Evolutionary conservation across 2,329 filamentous ascomycete species (phyloP), one percentile per base, ranked within the genome.

Genomic region (Elsinoe perseae): DNA sequence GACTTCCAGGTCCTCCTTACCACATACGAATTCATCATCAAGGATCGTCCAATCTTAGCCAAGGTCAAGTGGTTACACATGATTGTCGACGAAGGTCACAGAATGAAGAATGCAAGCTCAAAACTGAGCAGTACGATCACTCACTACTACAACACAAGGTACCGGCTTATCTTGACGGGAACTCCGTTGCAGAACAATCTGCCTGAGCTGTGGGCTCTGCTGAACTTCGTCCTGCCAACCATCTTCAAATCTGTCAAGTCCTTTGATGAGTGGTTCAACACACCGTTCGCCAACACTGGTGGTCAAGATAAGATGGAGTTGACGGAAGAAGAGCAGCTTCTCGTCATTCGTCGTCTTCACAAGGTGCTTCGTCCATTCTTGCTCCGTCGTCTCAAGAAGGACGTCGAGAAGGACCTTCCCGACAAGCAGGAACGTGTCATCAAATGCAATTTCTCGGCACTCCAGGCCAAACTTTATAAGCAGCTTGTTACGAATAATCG

Each of bases 11-110:
- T 98, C 50, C 77, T 98, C 9, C 80, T 98, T 58, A 98, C 93
- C 1, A 98, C 93, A 0, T 98, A 98, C 74, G 93, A 98, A 71
- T 98, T 97, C 75, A 95, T 98, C 73, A 98, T 98, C 81, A 98
- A 97, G 75, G 93, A 98, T 68, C 84, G 93, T 32, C 92, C 92
- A 0, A 80, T 98, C 63, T 76, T 98, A 10, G 95, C 89, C 77
- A 97, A 97, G 78, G 92, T 98, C 74, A 97, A 97, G 74, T 98
- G 93, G 93, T 86, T 96, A 65, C 93, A 98, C 75, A 97, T 98
- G 93, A 97, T 98, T 65, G 93, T 98, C 63, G 93, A 98, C 66
- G 93, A 98, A 77, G 93, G 93, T 74, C 93, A 98, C 72, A 90
- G 93, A 70, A 98, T 98, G 93, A 98, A 98, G 81, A 98, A 98